Evolutionary conservation across 345 rosid genomes (phyloP), one percentile per base, ranked within the genome.

Genomic region (Gossypium rotundifolium): DNA sequence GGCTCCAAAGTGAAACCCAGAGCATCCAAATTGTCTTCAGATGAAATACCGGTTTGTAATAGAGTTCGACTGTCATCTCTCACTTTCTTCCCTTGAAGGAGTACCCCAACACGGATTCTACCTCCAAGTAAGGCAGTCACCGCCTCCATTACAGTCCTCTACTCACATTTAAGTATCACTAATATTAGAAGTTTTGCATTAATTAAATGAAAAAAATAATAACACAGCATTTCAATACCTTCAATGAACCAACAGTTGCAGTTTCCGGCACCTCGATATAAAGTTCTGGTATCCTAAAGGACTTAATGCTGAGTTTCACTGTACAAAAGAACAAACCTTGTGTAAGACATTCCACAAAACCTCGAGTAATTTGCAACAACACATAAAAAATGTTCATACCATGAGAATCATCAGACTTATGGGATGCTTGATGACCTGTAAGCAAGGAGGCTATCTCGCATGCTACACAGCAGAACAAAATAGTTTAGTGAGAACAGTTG

Each of bases 241-340:
- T 93, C 65, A 96, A 79, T 11, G 94, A 96, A 73, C 93, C 70
- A 0, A 68, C 58, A 23, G 98, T 93, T 29, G 90, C 87, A 53
- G 86, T 89, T 83, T 93, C 91, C 17, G 99, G 94, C 71, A 93
- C 91, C 84, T 93, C 97, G 74, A 96, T 78, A 18, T 83, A 82
- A 77, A 93, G 93, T 86, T 96, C 98, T 0, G 99, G 99, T 65
- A 96, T 81, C 81, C 80, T 90, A 79, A 96, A 82, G 69, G 98
- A 93, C 82, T 91, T 91, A 23, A 96, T 93, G 87, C 91, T 89
- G 65, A 96, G 83, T 83, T 91, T 93, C 65, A 96, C 99, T 96
- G 99, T 61, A 77, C 46, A 80, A 13, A 60, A 80, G 77, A 79
- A 76, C 51, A 75, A 51, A 54, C 44, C 65, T 59, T 45, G 70